These are phyloP conservation scores for Bryum argenteum DNA, from an alignment of 225 moss, liverwort and hornwort genomes.

Conservation along the genomic window DNA sequence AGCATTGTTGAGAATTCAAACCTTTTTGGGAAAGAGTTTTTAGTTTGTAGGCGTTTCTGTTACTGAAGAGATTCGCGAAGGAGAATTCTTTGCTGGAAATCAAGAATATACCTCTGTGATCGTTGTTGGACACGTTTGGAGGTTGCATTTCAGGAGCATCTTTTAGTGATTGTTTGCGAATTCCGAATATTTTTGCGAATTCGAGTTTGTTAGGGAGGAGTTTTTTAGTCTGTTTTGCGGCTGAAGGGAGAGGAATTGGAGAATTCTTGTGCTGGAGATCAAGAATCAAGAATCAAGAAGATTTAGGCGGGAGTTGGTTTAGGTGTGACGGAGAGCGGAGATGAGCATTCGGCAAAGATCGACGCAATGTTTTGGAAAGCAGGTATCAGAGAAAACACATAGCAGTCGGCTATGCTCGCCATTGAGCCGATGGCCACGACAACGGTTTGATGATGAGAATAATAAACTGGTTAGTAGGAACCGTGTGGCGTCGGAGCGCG, in stretches of 20 bases:
- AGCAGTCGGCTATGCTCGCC: slow-evolving; percentile 13
- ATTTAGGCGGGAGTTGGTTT: not conserved
- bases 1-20: not conserved
- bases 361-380: slow-evolving; percentile 38
- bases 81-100: not conserved
- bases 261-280: not conserved
- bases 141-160: no score
- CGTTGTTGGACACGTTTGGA: no score
- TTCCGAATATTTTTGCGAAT: not conserved
- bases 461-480: not conserved
- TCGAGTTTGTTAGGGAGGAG: not conserved
- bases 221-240: not conserved
- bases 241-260: no score
- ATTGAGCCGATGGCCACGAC: slow-evolving; percentile 30
- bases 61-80: not conserved
- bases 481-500: slow-evolving; percentile 28
- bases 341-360: slow-evolving; percentile 43
- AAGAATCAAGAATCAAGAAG: no score
- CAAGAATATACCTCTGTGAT: no score
- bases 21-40: not conserved
- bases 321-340: not conserved
- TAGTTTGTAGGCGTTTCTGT: not conserved
- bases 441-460: slow-evolving; percentile 23
- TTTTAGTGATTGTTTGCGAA: no score
- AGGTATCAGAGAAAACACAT: slow-evolving; percentile 26